phyloP scores from a whole-genome alignment of 2,329 filamentous ascomycete species.

The Colletotrichum trifolii region DNA sequence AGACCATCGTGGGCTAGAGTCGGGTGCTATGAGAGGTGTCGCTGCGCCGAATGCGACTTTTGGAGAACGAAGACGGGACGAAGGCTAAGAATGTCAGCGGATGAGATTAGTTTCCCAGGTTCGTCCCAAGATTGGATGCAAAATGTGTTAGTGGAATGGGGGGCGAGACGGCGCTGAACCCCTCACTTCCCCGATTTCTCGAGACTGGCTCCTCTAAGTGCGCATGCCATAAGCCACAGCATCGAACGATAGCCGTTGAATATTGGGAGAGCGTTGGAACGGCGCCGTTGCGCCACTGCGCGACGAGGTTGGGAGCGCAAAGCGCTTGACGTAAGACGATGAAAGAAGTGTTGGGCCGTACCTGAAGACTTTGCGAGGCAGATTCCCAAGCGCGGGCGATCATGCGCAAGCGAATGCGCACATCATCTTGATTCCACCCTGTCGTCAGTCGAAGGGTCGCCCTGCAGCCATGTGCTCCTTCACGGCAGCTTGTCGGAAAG shows the following conservation, averaged over 20 bases:
- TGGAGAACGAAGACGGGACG: constrained; percentile 21
- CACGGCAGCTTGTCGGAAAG: constrained; percentile 53
- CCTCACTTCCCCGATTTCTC: constrained; percentile 27
- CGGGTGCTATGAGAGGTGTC: constrained; percentile 45
- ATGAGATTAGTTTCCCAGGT: constrained; percentile 30
- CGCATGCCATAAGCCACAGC: background rate
- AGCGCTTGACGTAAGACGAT: constrained; percentile 21
- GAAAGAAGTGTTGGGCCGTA: constrained; percentile 34
- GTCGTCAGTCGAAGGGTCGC: constrained; percentile 47
- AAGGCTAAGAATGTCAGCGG: constrained; percentile 31
- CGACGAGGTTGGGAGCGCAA: constrained; percentile 12
- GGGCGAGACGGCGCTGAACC: constrained; percentile 19
- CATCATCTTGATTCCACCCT: constrained; percentile 49
- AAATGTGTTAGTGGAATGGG: constrained; percentile 26
- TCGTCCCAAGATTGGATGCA: constrained; percentile 18
- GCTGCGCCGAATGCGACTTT: constrained; percentile 18
- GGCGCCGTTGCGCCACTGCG: constrained; percentile 21
- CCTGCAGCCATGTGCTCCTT: constrained; percentile 51
- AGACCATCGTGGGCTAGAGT: constrained; percentile 51
- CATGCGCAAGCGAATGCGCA: constrained; percentile 40
- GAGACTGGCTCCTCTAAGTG: background rate
- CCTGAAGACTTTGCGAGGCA: constrained; percentile 39
- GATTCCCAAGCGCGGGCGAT: constrained; percentile 49
- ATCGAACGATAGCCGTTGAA: constrained; percentile 20
- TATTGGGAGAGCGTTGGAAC: constrained; percentile 21